Evolutionary conservation across 176 grass and related monocot genomes (phyloP).

Genomic region (Oryza meridionalis): DNA sequence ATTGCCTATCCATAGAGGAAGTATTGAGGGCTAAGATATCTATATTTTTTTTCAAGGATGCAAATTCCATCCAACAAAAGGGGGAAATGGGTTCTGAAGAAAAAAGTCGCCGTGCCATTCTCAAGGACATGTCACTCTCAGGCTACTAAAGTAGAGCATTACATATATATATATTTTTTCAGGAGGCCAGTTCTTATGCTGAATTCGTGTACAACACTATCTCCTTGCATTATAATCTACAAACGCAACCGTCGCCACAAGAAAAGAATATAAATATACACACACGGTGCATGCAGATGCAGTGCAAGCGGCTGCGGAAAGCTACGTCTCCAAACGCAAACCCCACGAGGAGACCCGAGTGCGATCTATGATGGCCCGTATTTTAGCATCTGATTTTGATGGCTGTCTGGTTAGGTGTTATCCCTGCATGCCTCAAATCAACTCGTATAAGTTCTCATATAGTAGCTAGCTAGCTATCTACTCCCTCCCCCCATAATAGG

Average conservation of each 20-base stretch:
- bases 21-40: not conserved
- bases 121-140: slow-evolving; percentile 25
- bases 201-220: slow-evolving; percentile 39
- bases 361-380: slow-evolving; percentile 48
- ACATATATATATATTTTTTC: not conserved
- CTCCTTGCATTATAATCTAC: slow-evolving; percentile 34
- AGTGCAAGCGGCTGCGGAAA: slow-evolving; percentile 39
- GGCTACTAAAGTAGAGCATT: slow-evolving; percentile 31
- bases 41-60: not conserved
- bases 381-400: slow-evolving; percentile 32
- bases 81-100: not conserved
- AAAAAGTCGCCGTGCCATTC: not conserved
- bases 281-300: not conserved
- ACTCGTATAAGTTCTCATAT: not conserved
- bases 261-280: not conserved
- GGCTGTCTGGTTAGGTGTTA: slow-evolving; percentile 17
- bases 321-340: slow-evolving; percentile 35
- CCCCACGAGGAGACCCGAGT: slow-evolving; percentile 37
- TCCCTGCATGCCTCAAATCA: not conserved
- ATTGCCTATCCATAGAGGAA: not conserved
- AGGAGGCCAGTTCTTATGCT: slow-evolving; percentile 16
- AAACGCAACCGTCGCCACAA: not conserved
- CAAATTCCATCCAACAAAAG: not conserved
- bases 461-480: not conserved
- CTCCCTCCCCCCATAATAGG: too few species aligned